Percentiles rank a stretch among this genome's conserved stretches.
These are phyloP conservation scores for Ceratocystis harringtonii DNA, from an alignment of 2,329 filamentous ascomycete genomes.

Conservation along the genomic window DNA sequence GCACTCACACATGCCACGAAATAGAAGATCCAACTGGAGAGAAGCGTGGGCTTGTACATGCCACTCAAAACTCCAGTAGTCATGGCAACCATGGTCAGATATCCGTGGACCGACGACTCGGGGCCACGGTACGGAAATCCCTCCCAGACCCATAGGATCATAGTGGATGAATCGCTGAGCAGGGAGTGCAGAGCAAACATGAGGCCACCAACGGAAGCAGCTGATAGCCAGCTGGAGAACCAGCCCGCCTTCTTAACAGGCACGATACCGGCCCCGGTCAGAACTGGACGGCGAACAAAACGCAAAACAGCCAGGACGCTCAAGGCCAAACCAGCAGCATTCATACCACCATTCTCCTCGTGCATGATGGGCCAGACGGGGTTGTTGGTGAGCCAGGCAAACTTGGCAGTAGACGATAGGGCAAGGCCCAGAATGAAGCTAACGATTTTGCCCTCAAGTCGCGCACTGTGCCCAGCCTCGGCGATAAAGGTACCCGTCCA, in stretches of 20 bases:
- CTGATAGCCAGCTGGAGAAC: conserved; percentile 38
- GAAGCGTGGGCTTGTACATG: conserved; percentile 54
- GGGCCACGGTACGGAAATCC: conserved; percentile 85
- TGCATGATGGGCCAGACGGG: conserved; percentile 95
- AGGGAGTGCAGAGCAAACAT: conserved; percentile 86
- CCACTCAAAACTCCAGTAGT: conserved; percentile 62
- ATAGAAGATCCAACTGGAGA: conserved; percentile 66
- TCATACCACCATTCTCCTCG: conserved; percentile 78
- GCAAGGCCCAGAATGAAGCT: conserved; percentile 72
- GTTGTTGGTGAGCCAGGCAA: conserved; percentile 87
- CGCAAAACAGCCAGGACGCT: conserved; percentile 61
- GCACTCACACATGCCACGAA: conserved; percentile 67
- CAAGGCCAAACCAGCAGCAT: conserved; percentile 63
- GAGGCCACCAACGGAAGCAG: conserved; percentile 64
- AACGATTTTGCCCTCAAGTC: conserved; percentile 67
- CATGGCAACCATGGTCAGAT: conserved; percentile 77
- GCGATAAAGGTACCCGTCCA: conserved; percentile 74
- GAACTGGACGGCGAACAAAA: conserved; percentile 53
- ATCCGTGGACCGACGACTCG: conserved; percentile 76
- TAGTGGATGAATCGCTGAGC: conserved; percentile 91
- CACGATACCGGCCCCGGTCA: conserved; percentile 27
- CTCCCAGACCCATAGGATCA: conserved; percentile 98
- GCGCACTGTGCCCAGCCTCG: conserved; percentile 56
- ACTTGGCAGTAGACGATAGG: conserved; percentile 77
- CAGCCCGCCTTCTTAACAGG: conserved; percentile 40